phyloP scores from a whole-genome alignment of 2,329 filamentous ascomycete species.

The Phaeosphaeria sp. region DNA sequence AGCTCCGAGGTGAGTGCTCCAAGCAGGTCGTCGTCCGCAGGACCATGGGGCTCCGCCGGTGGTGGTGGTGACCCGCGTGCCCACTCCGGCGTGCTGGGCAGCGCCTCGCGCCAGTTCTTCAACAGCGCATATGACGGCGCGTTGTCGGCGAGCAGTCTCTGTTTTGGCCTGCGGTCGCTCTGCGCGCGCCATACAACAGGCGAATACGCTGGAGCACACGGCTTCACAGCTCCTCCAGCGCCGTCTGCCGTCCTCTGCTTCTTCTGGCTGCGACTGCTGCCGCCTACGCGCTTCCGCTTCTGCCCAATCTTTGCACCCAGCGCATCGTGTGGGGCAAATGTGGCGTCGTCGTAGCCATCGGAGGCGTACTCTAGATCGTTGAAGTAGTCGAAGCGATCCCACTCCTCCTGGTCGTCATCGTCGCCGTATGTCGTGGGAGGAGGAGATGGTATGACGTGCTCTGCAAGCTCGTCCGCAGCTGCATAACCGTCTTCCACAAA shows the following conservation, averaged over 20 bases:
- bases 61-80: constrained; percentile 26
- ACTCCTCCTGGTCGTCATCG: constrained; percentile 48
- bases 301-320: constrained; percentile 29
- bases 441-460: constrained; percentile 55
- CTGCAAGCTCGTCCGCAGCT: constrained; percentile 57
- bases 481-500: constrained; percentile 56
- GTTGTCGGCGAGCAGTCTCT: constrained; percentile 35
- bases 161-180: constrained; percentile 26
- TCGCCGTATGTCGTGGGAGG: constrained; percentile 40
- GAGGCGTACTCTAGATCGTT: constrained; percentile 57
- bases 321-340: constrained; percentile 30
- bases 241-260: constrained; percentile 21
- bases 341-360: constrained; percentile 55
- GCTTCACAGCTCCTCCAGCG: constrained; percentile 5
- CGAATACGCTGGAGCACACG: constrained; percentile 23
- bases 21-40: constrained; percentile 8
- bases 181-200: constrained; percentile 47
- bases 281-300: constrained; percentile 39
- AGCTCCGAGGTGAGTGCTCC: constrained; percentile 14
- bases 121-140: constrained; percentile 49
- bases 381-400: constrained; percentile 57
- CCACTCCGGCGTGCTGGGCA: constrained; percentile 39
- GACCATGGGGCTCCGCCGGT: constrained; percentile 14
- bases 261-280: constrained; percentile 30
- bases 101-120: constrained; percentile 54